Conservation (phyloP, 495 filamentous ascomycete genomes). For the Lepidopterella palustris region DNA sequence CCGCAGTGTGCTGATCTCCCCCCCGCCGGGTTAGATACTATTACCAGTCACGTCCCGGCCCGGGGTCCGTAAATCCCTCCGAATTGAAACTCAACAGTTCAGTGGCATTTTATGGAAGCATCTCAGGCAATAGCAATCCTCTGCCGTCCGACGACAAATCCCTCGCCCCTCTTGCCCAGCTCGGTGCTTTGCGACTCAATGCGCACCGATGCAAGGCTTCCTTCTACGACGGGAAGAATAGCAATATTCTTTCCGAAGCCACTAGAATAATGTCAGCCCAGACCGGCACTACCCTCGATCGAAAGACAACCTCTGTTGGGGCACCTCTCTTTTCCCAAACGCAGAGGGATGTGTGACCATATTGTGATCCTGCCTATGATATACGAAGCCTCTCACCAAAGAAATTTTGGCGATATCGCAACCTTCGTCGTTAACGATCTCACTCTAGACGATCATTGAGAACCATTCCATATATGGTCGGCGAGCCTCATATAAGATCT, state of each 20-base stretch:
- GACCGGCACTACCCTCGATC: too few species aligned
- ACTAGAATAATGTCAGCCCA: conserved; percentile 48
- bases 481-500: conserved; percentile 46
- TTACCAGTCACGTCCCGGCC: too few species aligned
- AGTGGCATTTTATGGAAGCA: too few species aligned
- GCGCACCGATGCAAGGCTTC: conserved; percentile 52
- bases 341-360: conserved; percentile 45
- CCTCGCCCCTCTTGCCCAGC: conserved; percentile 58
- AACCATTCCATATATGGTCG: conserved; percentile 38
- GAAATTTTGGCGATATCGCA: conserved; percentile 28
- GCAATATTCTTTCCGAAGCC: conserved; percentile 60
- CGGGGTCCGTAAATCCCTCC: too few species aligned
- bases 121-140: too few species aligned
- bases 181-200: conserved; percentile 50
- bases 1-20: too few species aligned
- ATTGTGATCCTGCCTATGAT: conserved; percentile 36
- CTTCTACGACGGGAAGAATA: conserved; percentile 52
- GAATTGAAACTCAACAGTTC: too few species aligned
- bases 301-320: conserved; percentile 39
- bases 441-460: conserved; percentile 44
- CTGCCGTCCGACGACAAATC: conserved; percentile 44
- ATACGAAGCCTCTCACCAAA: conserved; percentile 32
- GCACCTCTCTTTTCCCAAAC: conserved; percentile 41
- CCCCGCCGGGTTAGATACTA: too few species aligned
- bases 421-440: conserved; percentile 47